phyloP scores from a whole-genome alignment of 2,329 filamentous ascomycete species.

The Fusarium concolor region DNA sequence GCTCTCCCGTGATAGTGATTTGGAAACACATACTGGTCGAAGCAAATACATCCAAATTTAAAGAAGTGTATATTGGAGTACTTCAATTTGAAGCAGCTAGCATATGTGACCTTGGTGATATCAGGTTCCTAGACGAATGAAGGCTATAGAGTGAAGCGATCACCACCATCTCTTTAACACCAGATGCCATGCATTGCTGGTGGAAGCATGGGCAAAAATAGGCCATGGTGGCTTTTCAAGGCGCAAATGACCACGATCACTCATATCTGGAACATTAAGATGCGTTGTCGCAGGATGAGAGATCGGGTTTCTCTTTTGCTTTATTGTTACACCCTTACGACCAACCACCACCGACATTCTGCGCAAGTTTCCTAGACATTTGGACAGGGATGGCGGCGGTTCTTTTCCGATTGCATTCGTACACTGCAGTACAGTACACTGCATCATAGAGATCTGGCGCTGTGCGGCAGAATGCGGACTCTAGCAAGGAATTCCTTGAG shows the following conservation, averaged over 20 bases:
- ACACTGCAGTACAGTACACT: background rate
- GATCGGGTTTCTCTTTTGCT: background rate
- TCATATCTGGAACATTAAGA: background rate
- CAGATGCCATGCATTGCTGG: constrained; percentile 18
- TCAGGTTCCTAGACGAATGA: background rate
- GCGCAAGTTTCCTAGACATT: background rate
- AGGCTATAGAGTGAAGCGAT: constrained; percentile 6
- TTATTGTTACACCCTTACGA: constrained; percentile 10
- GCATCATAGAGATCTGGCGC: background rate
- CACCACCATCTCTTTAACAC: constrained; percentile 7
- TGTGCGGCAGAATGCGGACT: background rate
- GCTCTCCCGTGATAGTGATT: background rate
- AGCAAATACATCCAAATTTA: constrained; percentile 6
- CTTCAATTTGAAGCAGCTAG: constrained; percentile 2
- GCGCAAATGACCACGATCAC: constrained; percentile 4
- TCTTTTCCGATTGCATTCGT: background rate
- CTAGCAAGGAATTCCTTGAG: background rate
- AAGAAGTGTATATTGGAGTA: constrained; percentile 14
- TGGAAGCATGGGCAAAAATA: constrained; percentile 9
- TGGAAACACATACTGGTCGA: background rate
- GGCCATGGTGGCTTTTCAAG: constrained; percentile 2
- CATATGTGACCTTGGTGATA: constrained; percentile 24
- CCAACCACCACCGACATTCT: constrained; percentile 3
- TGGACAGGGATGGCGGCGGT: background rate
- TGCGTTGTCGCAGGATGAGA: background rate